A percentile compares a stretch with the other conserved stretches of the same genome.
phyloP scores from a whole-genome alignment of 2,329 filamentous ascomycete species.

The Tolypocladium tundrense region DNA sequence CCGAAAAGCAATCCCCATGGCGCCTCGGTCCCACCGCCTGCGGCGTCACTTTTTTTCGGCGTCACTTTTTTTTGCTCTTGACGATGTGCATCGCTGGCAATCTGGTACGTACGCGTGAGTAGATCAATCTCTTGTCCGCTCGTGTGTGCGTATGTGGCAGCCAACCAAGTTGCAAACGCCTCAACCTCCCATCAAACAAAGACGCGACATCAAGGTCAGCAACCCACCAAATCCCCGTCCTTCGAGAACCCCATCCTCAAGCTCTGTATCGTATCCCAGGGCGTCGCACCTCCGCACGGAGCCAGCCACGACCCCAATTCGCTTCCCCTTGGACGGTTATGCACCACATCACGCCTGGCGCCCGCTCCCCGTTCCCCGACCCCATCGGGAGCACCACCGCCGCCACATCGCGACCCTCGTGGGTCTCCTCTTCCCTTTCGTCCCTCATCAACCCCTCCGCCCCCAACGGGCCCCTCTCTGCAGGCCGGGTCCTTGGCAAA shows the following conservation, averaged over 20 bases:
- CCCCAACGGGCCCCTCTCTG: not conserved
- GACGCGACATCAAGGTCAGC: not conserved
- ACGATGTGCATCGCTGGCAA: too few species aligned
- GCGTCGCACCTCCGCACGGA: not conserved
- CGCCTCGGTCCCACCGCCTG: not conserved
- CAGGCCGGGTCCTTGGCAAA: not conserved
- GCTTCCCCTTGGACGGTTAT: not conserved
- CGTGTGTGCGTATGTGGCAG: not conserved
- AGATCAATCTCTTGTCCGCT: not conserved
- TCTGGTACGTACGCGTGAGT: not conserved
- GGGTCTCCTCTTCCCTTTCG: not conserved
- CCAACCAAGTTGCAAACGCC: too few species aligned
- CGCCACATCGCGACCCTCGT: not conserved
- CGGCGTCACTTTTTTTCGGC: not conserved
- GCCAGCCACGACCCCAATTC: not conserved
- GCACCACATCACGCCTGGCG: not conserved
- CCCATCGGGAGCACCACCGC: not conserved
- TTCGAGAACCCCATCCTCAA: not conserved
- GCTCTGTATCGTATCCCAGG: not conserved
- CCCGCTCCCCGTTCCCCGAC: not conserved
- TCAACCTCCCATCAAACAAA: not conserved
- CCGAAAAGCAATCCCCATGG: not conserved
- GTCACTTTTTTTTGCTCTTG: not conserved
- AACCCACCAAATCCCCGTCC: not conserved
- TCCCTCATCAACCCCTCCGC: not conserved